Evolutionary conservation across 2,329 filamentous ascomycete species (phyloP).

Genomic region (Alternaria conjuncta): DNA sequence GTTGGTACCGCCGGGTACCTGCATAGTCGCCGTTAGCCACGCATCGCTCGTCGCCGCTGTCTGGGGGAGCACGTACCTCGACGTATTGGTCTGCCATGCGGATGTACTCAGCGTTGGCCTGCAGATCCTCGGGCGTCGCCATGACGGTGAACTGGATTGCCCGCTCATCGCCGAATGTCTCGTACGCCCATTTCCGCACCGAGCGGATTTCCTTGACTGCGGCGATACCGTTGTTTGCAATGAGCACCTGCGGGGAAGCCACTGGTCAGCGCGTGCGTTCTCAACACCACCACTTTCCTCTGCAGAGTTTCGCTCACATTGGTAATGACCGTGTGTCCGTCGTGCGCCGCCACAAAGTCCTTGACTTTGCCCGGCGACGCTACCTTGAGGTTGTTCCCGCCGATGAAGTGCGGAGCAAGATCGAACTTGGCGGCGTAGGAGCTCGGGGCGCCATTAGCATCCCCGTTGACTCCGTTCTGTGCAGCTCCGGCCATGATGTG

Average conservation of each 20-base stretch:
- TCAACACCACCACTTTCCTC: not conserved
- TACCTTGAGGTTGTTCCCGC: constrained; percentile 84
- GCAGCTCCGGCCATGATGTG: constrained; percentile 45
- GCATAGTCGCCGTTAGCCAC: constrained; percentile 29
- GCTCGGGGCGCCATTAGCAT: constrained; percentile 61
- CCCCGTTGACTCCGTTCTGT: constrained; percentile 47
- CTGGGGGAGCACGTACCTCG: constrained; percentile 62
- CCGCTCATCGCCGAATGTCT: constrained; percentile 97
- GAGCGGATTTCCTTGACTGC: constrained; percentile 99
- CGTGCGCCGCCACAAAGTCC: constrained; percentile 89
- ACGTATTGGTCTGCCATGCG: constrained; percentile 99
- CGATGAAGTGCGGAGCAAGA: constrained; percentile 92
- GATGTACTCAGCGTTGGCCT: constrained; percentile 98
- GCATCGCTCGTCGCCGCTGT: not conserved
- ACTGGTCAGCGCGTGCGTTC: constrained; percentile 26
- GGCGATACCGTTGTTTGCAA: constrained; percentile 99
- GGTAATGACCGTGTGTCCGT: constrained; percentile 97
- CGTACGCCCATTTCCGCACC: constrained; percentile 99
- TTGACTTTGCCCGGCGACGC: constrained; percentile 87
- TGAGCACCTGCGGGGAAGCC: constrained; percentile 73
- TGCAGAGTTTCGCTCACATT: constrained; percentile 69
- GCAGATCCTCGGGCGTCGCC: constrained; percentile 97
- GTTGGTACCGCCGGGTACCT: constrained; percentile 96
- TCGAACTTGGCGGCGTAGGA: constrained; percentile 82
- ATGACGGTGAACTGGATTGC: constrained; percentile 99